phyloP scores from a whole-genome alignment of 352 stramenopile genomes.

The Pythium sukuiense region DNA sequence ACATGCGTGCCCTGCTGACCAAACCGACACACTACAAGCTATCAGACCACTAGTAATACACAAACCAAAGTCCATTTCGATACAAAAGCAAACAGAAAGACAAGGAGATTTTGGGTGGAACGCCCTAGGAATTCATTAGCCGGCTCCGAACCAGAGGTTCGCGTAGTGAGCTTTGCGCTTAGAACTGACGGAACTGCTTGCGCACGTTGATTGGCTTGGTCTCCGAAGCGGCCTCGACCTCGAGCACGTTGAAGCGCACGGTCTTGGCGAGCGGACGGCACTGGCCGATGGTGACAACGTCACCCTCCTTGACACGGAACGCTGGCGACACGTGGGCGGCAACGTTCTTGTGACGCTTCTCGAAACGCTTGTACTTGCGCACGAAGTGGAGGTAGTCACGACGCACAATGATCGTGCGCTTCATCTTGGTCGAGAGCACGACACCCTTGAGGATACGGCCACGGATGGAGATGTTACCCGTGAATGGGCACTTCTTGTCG shows the following conservation, averaged over 20 bases:
- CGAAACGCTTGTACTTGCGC: constrained; percentile 99
- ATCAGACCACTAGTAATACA: constrained; percentile 12
- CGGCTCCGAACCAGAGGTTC: constrained; percentile 10
- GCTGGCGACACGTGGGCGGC: constrained; percentile 96
- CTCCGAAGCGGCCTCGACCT: constrained; percentile 95
- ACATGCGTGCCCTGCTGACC: constrained; percentile 21
- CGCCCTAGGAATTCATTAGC: constrained; percentile 29
- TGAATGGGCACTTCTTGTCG: constrained; percentile 99
- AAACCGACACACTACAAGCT: neutral
- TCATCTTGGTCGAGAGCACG: constrained; percentile 99
- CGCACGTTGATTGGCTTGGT: constrained; percentile 96
- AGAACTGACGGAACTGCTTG: constrained; percentile 99
- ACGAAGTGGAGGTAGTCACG: constrained; percentile 99
- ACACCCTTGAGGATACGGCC: constrained; percentile 98
- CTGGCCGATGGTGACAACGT: constrained; percentile 99
- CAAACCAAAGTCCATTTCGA: neutral
- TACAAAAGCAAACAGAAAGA: neutral
- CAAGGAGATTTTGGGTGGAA: constrained; percentile 7
- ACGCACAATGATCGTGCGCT: constrained; percentile 99
- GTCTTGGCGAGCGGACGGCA: constrained; percentile 99
- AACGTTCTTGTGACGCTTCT: constrained; percentile 99
- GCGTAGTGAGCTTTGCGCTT: constrained; percentile 39
- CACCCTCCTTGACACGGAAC: constrained; percentile 98
- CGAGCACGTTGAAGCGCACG: constrained; percentile 99
- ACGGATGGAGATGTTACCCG: constrained; percentile 98